A percentile compares a stretch with the other conserved stretches of the same genome.
Conservation (phyloP, 2,329 filamentous ascomycete genomes). For the Aphanocladium album region DNA sequence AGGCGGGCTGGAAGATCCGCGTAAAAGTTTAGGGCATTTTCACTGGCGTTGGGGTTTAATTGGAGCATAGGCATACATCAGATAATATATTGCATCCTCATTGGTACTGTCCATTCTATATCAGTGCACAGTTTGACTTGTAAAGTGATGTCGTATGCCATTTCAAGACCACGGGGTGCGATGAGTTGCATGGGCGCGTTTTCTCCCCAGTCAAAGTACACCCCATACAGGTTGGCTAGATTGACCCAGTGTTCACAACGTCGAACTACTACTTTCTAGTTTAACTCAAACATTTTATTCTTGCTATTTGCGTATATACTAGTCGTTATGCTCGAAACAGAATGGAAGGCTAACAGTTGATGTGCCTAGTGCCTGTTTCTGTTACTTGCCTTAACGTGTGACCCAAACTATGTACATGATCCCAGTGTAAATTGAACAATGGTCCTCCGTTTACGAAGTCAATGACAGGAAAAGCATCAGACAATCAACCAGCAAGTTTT, state of each 20-base stretch:
- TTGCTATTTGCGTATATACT: neutral
- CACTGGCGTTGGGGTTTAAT: neutral
- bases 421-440: neutral
- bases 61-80: neutral
- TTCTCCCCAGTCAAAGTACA: too few relatives aligned
- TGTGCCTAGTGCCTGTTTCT: neutral
- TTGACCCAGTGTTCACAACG: neutral
- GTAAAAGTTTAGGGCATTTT: slow-evolving; percentile 4
- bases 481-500: neutral
- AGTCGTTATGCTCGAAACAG: neutral
- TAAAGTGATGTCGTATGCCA: too few relatives aligned
- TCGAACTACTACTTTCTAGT: neutral
- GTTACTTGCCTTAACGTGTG: neutral
- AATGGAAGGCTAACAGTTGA: neutral
- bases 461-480: neutral
- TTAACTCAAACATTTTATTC: neutral
- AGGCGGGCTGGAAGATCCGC: slow-evolving; percentile 20
- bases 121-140: too few relatives aligned
- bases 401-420: neutral
- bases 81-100: neutral
- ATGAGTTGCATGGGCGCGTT: too few relatives aligned
- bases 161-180: too few relatives aligned
- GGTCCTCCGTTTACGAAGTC: too few relatives aligned
- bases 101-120: too few relatives aligned
- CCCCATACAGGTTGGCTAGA: too few relatives aligned